phyloP scores from a whole-genome alignment of 106 monocot genomes.

The Dendrobium huoshanense region DNA sequence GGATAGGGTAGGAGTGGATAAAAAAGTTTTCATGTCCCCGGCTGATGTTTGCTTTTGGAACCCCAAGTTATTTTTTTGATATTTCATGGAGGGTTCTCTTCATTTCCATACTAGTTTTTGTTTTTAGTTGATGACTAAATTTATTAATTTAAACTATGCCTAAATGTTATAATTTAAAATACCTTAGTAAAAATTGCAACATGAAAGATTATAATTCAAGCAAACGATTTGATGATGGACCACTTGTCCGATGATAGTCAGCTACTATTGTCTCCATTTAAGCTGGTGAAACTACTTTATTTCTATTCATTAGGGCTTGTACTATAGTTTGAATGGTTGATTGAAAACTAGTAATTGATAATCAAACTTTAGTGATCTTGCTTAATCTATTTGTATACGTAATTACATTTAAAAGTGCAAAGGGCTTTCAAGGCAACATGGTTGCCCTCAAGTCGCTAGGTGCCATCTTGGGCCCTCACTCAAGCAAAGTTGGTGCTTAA shows the following conservation, averaged over 20 bases:
- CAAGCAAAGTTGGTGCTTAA: no score
- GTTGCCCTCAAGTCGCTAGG: no score
- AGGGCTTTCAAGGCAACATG: neutral
- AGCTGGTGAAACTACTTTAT: neutral
- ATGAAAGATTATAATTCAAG: neutral
- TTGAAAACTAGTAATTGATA: neutral
- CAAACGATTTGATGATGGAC: neutral
- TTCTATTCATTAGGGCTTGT: neutral
- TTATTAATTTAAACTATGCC: neutral
- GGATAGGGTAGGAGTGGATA: no score
- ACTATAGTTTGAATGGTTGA: neutral
- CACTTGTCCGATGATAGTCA: neutral
- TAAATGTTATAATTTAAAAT: neutral
- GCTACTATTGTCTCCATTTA: neutral
- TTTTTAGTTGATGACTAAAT: no score
- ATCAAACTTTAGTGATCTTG: neutral
- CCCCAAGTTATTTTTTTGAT: neutral
- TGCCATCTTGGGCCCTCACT: no score
- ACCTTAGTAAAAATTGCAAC: neutral
- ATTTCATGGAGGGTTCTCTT: neutral
- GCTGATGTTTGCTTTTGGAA: neutral
- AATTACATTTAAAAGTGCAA: neutral
- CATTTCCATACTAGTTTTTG: neutral
- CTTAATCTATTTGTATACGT: no score
- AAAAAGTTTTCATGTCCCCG: neutral